Percentiles rank a stretch among this genome's conserved stretches.
phyloP scores from a whole-genome alignment of 192 early-diverging fungal genomes.

The Neocallimastix lanati region DNA sequence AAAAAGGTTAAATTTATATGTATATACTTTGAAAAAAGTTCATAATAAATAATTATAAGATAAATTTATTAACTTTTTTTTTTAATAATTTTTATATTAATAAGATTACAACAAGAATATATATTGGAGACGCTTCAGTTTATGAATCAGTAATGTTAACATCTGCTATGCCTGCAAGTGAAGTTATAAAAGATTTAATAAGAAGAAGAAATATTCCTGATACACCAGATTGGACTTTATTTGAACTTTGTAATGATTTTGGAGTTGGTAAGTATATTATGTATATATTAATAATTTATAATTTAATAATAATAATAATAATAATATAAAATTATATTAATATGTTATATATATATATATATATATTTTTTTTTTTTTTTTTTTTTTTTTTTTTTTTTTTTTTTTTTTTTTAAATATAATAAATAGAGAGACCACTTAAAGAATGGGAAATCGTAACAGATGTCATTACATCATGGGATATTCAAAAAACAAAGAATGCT shows the following conservation, averaged over 20 bases:
- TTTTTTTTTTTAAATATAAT: too few relatives aligned
- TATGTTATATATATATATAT: too few relatives aligned
- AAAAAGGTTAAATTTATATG: not conserved
- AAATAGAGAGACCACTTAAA: constrained; percentile 71
- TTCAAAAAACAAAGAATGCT: constrained; percentile 44
- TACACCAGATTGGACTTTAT: constrained; percentile 59
- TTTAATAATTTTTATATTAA: not conserved
- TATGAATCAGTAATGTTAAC: constrained; percentile 68
- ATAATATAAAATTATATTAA: not conserved
- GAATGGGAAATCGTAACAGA: constrained; percentile 79
- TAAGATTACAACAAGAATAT: constrained; percentile 65
- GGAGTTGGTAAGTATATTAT: constrained; percentile 36
- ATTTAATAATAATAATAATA: too few relatives aligned
- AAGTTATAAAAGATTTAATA: constrained; percentile 50
- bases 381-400: too few relatives aligned
- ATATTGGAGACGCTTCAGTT: constrained; percentile 56
- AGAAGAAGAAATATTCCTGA: constrained; percentile 25
- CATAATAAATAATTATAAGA: too few relatives aligned
- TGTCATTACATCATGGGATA: constrained; percentile 69
- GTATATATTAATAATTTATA: too few relatives aligned
- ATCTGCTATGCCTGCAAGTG: constrained; percentile 46
- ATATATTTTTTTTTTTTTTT: too few relatives aligned
- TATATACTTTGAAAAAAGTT: too few relatives aligned
- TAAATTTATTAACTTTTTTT: too few relatives aligned
- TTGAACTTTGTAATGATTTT: constrained; percentile 75